phyloP scores from a whole-genome alignment of 352 stramenopile species.

The Peronospora destructor region DNA sequence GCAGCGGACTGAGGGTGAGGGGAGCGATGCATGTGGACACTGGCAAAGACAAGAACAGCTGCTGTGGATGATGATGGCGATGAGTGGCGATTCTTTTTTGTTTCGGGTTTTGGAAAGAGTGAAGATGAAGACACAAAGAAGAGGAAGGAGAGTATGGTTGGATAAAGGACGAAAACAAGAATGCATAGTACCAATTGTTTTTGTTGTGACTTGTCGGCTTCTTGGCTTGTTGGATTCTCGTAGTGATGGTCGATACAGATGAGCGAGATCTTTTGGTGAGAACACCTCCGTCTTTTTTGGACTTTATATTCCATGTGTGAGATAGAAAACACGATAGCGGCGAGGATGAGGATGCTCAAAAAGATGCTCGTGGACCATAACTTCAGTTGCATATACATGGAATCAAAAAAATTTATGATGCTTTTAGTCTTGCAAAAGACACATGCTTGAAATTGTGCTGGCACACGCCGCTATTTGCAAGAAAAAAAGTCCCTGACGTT shows the following conservation, averaged over 20 bases:
- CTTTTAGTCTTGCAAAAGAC: too few species aligned
- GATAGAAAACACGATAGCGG: not conserved
- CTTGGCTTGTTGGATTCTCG: not conserved
- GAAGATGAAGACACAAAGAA: slow-evolving; percentile 10
- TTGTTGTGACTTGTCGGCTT: not conserved
- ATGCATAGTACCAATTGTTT: slow-evolving; percentile 17
- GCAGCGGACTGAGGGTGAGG: slow-evolving; percentile 39
- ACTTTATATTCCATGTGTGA: too few species aligned
- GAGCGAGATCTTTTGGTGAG: not conserved
- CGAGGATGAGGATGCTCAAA: not conserved
- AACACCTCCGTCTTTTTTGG: not conserved
- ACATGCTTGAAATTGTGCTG: too few species aligned
- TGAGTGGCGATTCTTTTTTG: slow-evolving; percentile 17
- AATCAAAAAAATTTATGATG: too few species aligned
- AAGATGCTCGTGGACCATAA: not conserved
- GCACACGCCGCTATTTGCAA: not conserved
- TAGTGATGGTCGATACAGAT: not conserved
- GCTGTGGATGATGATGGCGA: slow-evolving; percentile 33
- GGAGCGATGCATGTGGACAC: slow-evolving; percentile 43
- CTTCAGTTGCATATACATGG: not conserved
- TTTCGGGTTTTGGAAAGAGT: slow-evolving; percentile 6
- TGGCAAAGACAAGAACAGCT: slow-evolving; percentile 50
- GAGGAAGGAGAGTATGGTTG: slow-evolving; percentile 6
- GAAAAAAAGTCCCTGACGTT: not conserved
- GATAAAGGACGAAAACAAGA: slow-evolving; percentile 10